Percentiles rank a stretch among this genome's conserved stretches.
Evolutionary conservation across 768 basidiomycete genomes (phyloP).

Genomic region (Mycena venus): DNA sequence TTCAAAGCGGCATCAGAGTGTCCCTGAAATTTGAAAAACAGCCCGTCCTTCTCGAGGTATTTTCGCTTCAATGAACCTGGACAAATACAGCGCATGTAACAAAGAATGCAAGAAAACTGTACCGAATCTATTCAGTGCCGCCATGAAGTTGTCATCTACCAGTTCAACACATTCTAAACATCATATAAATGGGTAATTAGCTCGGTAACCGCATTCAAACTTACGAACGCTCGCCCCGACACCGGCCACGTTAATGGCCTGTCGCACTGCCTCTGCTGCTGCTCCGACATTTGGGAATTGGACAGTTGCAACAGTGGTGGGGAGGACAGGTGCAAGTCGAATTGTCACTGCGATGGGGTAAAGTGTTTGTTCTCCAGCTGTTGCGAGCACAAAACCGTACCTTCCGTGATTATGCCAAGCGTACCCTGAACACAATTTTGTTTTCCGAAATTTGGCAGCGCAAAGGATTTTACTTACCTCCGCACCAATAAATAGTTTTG

Average conservation of each 20-base stretch:
- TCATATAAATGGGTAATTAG: not conserved
- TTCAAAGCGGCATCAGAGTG: conserved; percentile 68
- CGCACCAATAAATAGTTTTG: conserved; percentile 85
- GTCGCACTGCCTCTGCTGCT: conserved; percentile 71
- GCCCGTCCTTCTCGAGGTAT: conserved; percentile 74
- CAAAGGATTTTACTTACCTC: conserved; percentile 57
- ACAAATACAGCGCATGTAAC: not conserved
- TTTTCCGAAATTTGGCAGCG: no score
- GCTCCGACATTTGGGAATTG: conserved; percentile 83
- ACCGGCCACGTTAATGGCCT: conserved; percentile 77
- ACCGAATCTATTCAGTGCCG: conserved; percentile 69
- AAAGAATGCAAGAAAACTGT: conserved; percentile 28
- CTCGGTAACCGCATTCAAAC: not conserved
- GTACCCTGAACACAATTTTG: conserved; percentile 78
- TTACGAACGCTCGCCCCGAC: conserved; percentile 74
- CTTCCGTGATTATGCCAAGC: conserved; percentile 91
- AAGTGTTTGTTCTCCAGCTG: not conserved
- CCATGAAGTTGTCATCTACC: conserved; percentile 79
- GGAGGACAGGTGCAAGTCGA: conserved; percentile 83
- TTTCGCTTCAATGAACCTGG: conserved; percentile 54
- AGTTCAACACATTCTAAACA: conserved; percentile 85
- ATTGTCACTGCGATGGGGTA: conserved; percentile 70
- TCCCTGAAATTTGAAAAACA: conserved; percentile 93
- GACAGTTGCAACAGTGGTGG: conserved; percentile 86
- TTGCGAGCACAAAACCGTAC: conserved; percentile 46